These are phyloP conservation scores for Trichoderma asperellum DNA, from an alignment of 2,329 filamentous ascomycete genomes.

Conservation along the genomic window DNA sequence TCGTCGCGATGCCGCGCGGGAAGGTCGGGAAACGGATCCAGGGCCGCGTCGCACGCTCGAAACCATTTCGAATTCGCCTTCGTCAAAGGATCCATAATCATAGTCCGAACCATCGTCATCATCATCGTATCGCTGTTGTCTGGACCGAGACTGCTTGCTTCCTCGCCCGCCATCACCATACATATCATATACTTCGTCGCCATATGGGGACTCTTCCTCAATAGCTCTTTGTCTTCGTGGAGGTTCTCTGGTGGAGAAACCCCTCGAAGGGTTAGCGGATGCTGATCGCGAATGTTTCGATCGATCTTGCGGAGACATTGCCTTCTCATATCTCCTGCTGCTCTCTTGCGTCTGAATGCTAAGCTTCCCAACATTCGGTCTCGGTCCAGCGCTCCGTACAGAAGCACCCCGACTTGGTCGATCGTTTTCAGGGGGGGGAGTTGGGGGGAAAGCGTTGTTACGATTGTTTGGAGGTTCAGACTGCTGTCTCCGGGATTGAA, in stretches of 20 bases:
- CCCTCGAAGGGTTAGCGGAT: conserved; percentile 46
- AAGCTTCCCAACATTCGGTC: conserved; percentile 64
- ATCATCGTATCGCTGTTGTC: conserved; percentile 65
- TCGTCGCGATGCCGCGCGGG: conserved; percentile 60
- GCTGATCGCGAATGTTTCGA: conserved; percentile 52
- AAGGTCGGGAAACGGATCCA: conserved; percentile 53
- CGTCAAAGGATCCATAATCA: conserved; percentile 71
- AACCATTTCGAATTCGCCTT: conserved; percentile 80
- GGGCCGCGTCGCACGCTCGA: conserved; percentile 54
- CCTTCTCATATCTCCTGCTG: conserved; percentile 57
- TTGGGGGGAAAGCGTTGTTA: conserved; percentile 91
- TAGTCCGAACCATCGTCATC: conserved; percentile 79
- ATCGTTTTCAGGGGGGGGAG: conserved; percentile 91
- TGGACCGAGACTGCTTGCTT: conserved; percentile 44
- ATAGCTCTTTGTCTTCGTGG: conserved; percentile 39
- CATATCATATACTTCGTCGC: conserved; percentile 72
- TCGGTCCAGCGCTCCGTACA: conserved; percentile 61
- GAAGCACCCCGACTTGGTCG: conserved; percentile 64
- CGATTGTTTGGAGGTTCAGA: conserved; percentile 80
- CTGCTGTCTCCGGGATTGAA: conserved; percentile 80
- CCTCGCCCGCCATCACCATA: conserved; percentile 50
- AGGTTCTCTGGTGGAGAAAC: conserved; percentile 46
- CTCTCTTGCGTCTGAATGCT: conserved; percentile 62
- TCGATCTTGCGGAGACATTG: conserved; percentile 30
- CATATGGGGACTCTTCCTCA: conserved; percentile 64